Evolutionary conservation across 2,329 filamentous ascomycete genomes (phyloP).

Genomic region (Lecanoromycetidae sp.): DNA sequence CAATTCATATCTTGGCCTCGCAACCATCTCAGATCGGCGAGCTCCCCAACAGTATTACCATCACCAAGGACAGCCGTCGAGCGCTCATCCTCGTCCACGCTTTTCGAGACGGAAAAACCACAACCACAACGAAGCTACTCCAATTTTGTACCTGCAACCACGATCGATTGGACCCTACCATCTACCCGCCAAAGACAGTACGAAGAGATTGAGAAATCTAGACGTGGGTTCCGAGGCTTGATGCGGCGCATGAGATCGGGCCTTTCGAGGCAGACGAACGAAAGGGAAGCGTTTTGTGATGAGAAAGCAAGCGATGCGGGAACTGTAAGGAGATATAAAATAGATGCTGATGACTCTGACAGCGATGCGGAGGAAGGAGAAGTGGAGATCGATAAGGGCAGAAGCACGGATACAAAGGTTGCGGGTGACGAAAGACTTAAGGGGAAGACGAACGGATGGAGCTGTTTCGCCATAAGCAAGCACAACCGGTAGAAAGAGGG

Average conservation of each 20-base stretch:
- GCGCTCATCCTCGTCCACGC: not conserved
- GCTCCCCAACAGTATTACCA: not conserved
- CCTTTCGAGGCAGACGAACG: slow-evolving; percentile 27
- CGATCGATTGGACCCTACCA: slow-evolving; percentile 36
- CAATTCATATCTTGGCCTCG: not conserved
- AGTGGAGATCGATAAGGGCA: not conserved
- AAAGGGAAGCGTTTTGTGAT: slow-evolving; percentile 31
- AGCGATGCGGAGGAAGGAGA: not conserved
- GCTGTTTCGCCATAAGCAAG: too few relatives aligned
- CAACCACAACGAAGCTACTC: not conserved
- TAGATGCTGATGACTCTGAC: slow-evolving; percentile 1
- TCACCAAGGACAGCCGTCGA: not conserved
- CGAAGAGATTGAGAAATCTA: slow-evolving; percentile 13
- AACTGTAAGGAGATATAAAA: slow-evolving; percentile 11
- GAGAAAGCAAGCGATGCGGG: slow-evolving; percentile 19
- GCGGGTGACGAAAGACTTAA: too few relatives aligned
- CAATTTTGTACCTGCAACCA: slow-evolving; percentile 5
- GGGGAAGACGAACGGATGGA: too few relatives aligned
- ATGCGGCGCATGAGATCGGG: slow-evolving; percentile 31
- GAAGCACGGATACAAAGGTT: too few relatives aligned
- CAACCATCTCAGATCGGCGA: not conserved
- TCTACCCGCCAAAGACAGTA: slow-evolving; percentile 34
- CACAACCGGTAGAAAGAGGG: too few relatives aligned
- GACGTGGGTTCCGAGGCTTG: slow-evolving; percentile 29
- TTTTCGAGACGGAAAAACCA: not conserved